Percentiles rank a stretch among this genome's conserved stretches.
Conservation (phyloP, 2,329 filamentous ascomycete species). For the Neopestalotiopsis sp. region DNA sequence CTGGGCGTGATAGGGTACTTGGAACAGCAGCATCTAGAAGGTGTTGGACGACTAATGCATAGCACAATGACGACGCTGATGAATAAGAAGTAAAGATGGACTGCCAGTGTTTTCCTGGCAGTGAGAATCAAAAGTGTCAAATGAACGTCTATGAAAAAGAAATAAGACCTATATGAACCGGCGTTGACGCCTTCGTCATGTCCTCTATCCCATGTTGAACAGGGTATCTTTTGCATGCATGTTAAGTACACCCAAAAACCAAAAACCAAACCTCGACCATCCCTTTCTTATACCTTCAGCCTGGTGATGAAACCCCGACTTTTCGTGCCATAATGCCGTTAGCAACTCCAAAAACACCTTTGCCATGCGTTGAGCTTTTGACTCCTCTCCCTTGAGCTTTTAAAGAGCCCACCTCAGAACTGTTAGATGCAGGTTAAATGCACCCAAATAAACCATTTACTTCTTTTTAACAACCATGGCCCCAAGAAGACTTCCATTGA, state of each 20-base stretch:
- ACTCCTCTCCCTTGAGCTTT: not conserved
- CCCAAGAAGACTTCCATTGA: too few species aligned
- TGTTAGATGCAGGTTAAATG: constrained; percentile 5
- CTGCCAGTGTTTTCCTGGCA: too few species aligned
- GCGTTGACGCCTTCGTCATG: constrained; percentile 1
- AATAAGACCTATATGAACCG: not conserved
- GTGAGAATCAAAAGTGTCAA: not conserved
- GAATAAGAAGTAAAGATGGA: constrained; percentile 41
- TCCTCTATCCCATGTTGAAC: constrained; percentile 36
- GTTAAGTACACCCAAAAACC: constrained; percentile 17
- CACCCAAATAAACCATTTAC: not conserved
- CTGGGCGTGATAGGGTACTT: constrained; percentile 74
- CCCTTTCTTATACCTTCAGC: not conserved
- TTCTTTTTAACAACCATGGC: too few species aligned
- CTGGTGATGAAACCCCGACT: constrained; percentile 18
- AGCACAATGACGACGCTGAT: constrained; percentile 81
- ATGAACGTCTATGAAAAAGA: not conserved
- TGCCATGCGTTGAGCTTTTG: constrained; percentile 14
- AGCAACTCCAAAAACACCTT: constrained; percentile 9
- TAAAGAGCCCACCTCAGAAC: not conserved
- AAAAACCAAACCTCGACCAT: not conserved
- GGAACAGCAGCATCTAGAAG: constrained; percentile 66
- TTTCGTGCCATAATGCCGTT: not conserved
- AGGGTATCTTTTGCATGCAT: constrained; percentile 32
- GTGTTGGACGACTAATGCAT: constrained; percentile 75